Evolutionary conservation across 1,284 basidiomycete species (phyloP).

Genomic region (Spongispora temasekensis): DNA sequence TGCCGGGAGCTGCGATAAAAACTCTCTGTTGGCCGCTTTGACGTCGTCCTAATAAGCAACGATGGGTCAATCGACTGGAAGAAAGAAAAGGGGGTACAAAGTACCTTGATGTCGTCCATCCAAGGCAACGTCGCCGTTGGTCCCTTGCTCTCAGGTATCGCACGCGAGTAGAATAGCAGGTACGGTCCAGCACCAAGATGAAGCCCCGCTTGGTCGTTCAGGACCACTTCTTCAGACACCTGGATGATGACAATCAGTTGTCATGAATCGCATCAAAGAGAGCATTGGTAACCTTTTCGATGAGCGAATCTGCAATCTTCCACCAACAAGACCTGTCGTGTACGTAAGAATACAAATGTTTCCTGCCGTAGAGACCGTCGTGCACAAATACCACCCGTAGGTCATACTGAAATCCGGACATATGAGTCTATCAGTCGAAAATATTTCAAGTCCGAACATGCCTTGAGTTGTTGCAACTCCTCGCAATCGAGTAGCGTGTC

Average conservation of each 20-base stretch:
- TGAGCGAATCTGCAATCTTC: conserved; percentile 73
- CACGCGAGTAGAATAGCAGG: conserved; percentile 67
- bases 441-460: conserved; percentile 35
- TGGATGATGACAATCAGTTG: conserved; percentile 29
- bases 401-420: conserved; percentile 56
- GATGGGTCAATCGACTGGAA: conserved; percentile 4
- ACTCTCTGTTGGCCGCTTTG: conserved; percentile 26
- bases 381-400: conserved; percentile 73
- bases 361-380: conserved; percentile 71
- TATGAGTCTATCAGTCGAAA: not conserved
- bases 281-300: conserved; percentile 49
- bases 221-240: conserved; percentile 68
- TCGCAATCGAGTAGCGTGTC: conserved; percentile 55
- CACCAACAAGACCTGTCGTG: conserved; percentile 69
- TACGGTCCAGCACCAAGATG: conserved; percentile 76
- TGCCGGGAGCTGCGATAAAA: conserved; percentile 31
- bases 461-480: conserved; percentile 60
- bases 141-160: conserved; percentile 38
- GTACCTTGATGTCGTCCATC: conserved; percentile 45
- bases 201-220: conserved; percentile 65
- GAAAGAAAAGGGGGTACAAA: not conserved
- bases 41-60: conserved; percentile 26
- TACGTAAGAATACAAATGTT: conserved; percentile 74
- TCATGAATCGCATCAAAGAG: not conserved
- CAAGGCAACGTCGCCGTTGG: conserved; percentile 34